A percentile compares a stretch with the other conserved stretches of the same genome.
These are phyloP conservation scores for Boletus sp. DNA, from an alignment of 768 basidiomycete species.

Conservation along the genomic window DNA sequence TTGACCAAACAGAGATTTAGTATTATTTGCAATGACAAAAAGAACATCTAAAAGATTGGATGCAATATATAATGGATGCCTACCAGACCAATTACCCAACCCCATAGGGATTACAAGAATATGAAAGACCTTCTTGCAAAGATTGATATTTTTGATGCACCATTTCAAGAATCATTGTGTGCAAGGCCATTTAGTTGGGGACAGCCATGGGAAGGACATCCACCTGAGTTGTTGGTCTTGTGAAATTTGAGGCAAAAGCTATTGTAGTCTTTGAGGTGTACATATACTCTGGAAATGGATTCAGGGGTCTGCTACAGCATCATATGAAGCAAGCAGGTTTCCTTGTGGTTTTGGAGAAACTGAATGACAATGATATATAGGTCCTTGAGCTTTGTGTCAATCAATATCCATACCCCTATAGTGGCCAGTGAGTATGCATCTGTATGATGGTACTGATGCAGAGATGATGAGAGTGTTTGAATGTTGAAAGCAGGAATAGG, in stretches of 20 bases:
- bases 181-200: neutral
- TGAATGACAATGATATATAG: neutral
- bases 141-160: neutral
- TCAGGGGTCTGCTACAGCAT: neutral
- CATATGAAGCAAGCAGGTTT: neutral
- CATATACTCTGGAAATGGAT: neutral
- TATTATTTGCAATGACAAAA: neutral
- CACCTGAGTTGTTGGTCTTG: neutral
- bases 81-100: neutral
- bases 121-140: neutral
- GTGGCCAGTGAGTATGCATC: neutral
- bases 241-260: neutral
- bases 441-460: neutral
- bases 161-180: neutral
- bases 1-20: neutral
- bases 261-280: neutral
- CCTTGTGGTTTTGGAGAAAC: neutral
- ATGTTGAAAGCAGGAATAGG: neutral
- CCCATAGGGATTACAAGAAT: neutral
- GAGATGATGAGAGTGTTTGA: neutral
- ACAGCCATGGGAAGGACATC: neutral
- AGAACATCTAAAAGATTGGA: neutral
- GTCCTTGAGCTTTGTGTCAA: neutral
- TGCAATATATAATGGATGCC: neutral
- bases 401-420: neutral